Evolutionary conservation across 1,284 basidiomycete genomes (phyloP), one percentile per base, ranked within the genome.

Genomic region (Rhodotorula sp.): DNA sequence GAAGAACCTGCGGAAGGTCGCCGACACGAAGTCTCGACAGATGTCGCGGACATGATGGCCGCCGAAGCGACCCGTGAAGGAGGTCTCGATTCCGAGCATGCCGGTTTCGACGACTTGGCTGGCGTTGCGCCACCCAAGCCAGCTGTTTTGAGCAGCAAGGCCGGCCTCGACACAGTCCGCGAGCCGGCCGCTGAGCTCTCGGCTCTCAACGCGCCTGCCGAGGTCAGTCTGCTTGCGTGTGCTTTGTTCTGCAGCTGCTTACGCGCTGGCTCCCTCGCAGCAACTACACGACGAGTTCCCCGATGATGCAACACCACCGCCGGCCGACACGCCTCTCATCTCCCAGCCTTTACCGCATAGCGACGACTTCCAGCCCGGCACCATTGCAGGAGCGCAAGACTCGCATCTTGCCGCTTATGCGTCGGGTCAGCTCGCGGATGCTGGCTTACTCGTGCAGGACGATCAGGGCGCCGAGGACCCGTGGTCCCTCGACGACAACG

Each of bases 301-400:
- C 0, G 12, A 26, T 0, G n/a, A 43, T 10, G 48, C 48, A 4
- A 4, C 29, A 1, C 48, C 31, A 3, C 5, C 39, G 4, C n/a
- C 26, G 18, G 23, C 29, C 2, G 47, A 16, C 1, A 59, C 60
- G 6, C 62, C 66, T 4, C 56, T n/a, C 23, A 20, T 65, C 0
- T 47, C 70, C 31, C 15, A 26, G 29, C 67, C 70, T 31, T 18
- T 68, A 7, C 56, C 67, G 10, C 70, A 72, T n/a, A 34, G 51
- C 48, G 70, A 68, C 21, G n/a, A 34, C 3, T 8, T 23, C 23
- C 64, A 60, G 34, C 31, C 49, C n/a, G 46, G 12, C 61, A 58
- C 3, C 46, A 46, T 58, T 2, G 7, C 57, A 10, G 14, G 46
- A 4, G 1, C 48, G 0, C 12, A 14, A 1, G 64, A 63, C 26